Evolutionary conservation across 352 stramenopile species (phyloP).

Genomic region (Globisporangium nunn): DNA sequence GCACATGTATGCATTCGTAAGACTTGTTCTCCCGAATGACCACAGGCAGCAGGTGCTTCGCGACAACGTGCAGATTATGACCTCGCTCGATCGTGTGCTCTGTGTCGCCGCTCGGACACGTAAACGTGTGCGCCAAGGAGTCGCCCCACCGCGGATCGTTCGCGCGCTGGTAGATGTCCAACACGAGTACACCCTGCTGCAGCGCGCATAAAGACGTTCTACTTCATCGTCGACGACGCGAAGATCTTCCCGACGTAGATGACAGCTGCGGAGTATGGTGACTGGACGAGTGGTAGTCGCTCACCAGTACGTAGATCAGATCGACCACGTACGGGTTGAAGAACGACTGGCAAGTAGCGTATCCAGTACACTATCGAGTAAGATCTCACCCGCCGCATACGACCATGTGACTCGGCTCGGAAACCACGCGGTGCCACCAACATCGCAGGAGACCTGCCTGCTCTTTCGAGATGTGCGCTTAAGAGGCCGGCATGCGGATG

Average conservation of each 20-base stretch:
- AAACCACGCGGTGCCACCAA: no score
- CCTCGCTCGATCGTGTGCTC: constrained; percentile 25
- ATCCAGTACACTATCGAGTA: constrained; percentile 55
- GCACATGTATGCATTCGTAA: no score
- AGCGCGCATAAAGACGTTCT: constrained; percentile 10
- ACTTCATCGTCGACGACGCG: constrained; percentile 22
- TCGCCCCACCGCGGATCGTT: constrained; percentile 31
- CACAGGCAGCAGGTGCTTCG: constrained; percentile 16
- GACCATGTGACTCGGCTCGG: constrained; percentile 20
- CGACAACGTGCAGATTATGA: constrained; percentile 37
- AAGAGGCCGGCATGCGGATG: neutral
- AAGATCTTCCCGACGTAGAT: constrained; percentile 18
- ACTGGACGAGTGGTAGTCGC: constrained; percentile 25
- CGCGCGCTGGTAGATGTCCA: constrained; percentile 38
- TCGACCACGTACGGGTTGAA: constrained; percentile 69
- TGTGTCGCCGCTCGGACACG: constrained; percentile 28
- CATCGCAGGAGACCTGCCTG: no score
- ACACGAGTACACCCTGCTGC: constrained; percentile 25
- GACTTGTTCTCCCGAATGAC: constrained; percentile 16
- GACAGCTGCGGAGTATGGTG: neutral
- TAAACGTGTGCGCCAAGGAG: constrained; percentile 44
- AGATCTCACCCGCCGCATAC: constrained; percentile 50
- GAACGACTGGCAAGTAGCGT: constrained; percentile 65
- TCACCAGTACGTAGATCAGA: constrained; percentile 39
- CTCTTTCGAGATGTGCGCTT: no score